Percentiles rank a stretch among this genome's conserved stretches.
Conservation (phyloP, 805 yeast genomes). For the Priceomyces melissophilus region DNA sequence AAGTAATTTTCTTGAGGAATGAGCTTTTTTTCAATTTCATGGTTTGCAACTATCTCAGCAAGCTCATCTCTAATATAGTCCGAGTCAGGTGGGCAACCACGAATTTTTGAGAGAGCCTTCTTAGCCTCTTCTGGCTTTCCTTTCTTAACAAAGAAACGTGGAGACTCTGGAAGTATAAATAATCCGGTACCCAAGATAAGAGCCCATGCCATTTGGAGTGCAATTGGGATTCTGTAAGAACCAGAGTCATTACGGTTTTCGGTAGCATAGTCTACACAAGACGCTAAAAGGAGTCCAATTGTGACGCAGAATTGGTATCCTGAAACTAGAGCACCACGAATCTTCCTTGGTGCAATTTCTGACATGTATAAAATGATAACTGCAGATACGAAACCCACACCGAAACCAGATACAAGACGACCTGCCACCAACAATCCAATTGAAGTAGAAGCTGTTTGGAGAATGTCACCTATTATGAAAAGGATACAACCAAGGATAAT, state of each 20-base stretch:
- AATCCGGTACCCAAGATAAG: conserved; percentile 30
- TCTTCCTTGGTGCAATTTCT: conserved; percentile 40
- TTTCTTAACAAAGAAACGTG: conserved; percentile 38
- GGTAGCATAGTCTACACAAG: conserved; percentile 35
- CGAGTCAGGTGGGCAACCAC: conserved; percentile 21
- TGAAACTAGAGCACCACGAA: conserved; percentile 42
- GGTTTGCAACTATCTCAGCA: conserved; percentile 7
- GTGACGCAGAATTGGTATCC: conserved; percentile 41
- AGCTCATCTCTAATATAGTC: conserved; percentile 20
- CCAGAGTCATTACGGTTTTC: conserved; percentile 31
- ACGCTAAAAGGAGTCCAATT: conserved; percentile 35
- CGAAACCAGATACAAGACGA: conserved; percentile 39
- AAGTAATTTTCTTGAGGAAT: conserved; percentile 14
- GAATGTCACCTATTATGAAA: conserved; percentile 35
- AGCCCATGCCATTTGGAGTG: conserved; percentile 38
- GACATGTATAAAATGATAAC: conserved; percentile 39
- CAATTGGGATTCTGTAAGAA: conserved; percentile 41
- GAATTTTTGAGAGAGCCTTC: conserved; percentile 21
- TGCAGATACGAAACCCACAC: conserved; percentile 41
- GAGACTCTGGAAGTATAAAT: conserved; percentile 40
- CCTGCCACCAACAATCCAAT: conserved; percentile 38
- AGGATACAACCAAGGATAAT: conserved; percentile 33
- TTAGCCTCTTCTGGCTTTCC: conserved; percentile 26
- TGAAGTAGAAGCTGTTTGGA: conserved; percentile 34
- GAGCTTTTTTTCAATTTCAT: conserved; percentile 22